Evolutionary conservation across 2,329 filamentous ascomycete genomes (phyloP), one percentile per base, ranked within the genome.

Genomic region (Cladosporium sp.): DNA sequence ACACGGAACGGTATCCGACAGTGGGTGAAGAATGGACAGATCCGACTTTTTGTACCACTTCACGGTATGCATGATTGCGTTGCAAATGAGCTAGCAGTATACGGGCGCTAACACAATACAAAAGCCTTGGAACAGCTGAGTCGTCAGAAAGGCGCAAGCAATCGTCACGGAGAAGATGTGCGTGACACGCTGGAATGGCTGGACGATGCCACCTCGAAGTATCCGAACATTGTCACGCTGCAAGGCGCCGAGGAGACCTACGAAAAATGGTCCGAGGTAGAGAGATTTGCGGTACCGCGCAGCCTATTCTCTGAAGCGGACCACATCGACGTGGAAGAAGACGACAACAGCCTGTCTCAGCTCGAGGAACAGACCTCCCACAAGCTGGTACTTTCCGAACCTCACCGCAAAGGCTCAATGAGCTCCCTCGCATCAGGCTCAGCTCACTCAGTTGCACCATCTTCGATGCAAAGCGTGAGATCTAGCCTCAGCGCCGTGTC

Each of bases 1-100:
- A 80, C 78, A 56, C 71, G 77, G 61, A 78, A 80, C 64, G 78
- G 78, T 53, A 78, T 80, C 61, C 71, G 76, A 66, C 78, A 79
- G 67, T 80, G 78, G 78, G 72, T 79, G 37, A 72, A 73, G 58
- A 75, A 76, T 60, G 77, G 75, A 58, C 74, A 77, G 62, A 78
- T 80, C 49, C 72, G 76, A 62, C 73, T 80, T 39, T 80, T 78
- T 63, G 77, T 80, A 37, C 78, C 78, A 47, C 74, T 80, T 20
- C 73, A 79, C 65, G 78, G 78, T 80, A 73, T 59, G 77, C 40
- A 32, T 49, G 22, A 22, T 45, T 22, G 58, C 40, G 9, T 15
- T 13, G 19, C 13, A 32, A 20, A 17, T 20, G 24, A 24, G 34
- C 19, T 12, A 36, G 28, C 34, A 37, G 35, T 56, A 12, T 24